Percentiles rank a stretch among this genome's conserved stretches.
Conservation (phyloP, 2,329 filamentous ascomycete species). For the Sarocladium brachiariae region DNA sequence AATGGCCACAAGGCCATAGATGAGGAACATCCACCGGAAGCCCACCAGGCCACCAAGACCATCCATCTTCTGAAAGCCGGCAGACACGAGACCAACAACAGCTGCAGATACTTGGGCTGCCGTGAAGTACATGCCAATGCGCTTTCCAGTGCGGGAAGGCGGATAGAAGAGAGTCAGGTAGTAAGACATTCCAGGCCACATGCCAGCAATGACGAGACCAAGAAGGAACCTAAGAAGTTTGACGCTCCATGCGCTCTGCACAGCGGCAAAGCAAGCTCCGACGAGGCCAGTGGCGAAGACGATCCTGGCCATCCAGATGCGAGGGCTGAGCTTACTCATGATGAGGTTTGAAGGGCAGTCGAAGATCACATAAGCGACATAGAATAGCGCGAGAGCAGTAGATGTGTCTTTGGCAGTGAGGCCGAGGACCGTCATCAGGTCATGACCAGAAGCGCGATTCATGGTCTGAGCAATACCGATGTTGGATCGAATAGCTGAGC, state of each 20-base stretch:
- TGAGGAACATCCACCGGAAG: constrained; percentile 87
- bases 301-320: constrained; percentile 88
- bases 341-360: constrained; percentile 83
- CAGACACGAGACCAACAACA: constrained; percentile 82
- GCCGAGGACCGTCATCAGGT: constrained; percentile 64
- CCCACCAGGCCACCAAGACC: constrained; percentile 68
- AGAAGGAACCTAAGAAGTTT: constrained; percentile 83
- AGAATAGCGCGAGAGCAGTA: constrained; percentile 80
- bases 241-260: constrained; percentile 75
- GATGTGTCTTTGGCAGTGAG: constrained; percentile 72
- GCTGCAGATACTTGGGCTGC: constrained; percentile 83
- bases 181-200: constrained; percentile 95
- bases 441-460: constrained; percentile 65
- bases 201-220: constrained; percentile 80
- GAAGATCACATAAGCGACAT: constrained; percentile 86
- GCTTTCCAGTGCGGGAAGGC: constrained; percentile 75
- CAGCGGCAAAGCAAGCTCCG: constrained; percentile 75
- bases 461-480: constrained; percentile 93
- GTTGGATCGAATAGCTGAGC: constrained; percentile 85
- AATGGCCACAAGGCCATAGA: constrained; percentile 73
- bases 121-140: constrained; percentile 85
- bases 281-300: constrained; percentile 82
- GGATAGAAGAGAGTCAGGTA: constrained; percentile 91
- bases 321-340: constrained; percentile 79
- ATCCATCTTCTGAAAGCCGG: constrained; percentile 89